Base-by-base conservation (phyloP, 805 yeast genomes). In the Brettanomyces nanus region DNA sequence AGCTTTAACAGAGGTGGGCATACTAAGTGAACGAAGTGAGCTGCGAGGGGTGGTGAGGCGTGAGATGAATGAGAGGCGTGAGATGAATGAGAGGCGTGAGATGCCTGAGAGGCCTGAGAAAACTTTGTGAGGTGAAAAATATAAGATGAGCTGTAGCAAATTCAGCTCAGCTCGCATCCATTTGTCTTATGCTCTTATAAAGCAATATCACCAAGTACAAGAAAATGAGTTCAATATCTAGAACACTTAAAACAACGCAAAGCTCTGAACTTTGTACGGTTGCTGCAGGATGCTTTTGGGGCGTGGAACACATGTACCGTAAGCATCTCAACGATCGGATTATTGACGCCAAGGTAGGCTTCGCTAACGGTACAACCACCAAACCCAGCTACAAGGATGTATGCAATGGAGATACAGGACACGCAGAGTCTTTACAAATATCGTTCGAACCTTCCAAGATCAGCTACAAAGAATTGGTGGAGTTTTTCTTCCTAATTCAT, bases 401-500 rank as follows among this genome's bases (percentile, higher is more conserved):
- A 3, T 84, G 95, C 58, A 58, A 73, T 4, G 90, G 89, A 21
- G 65, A 67, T n/a, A 86, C 97, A 1, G 71, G 75, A 31, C 76
- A 57, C 53, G 95, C 95, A 4, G 98, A 90, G 58, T 79, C 84
- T 5, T 62, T 90, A 17, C 96, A 90, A 58, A 66, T 90, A 10
- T 68, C 90, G 1, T 92, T 74, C 52, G 89, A 87, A 51, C 95
- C 96, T 19, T 45, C 68, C 3, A 46, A 58, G n/a, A 68, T 85
- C 2, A 43, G 73, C 3, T 68, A 77, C 50, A 71, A 62, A 39
- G 84, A 81, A 21, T 61, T 90, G 32, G 61, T 85, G 31, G 89
- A 80, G 39, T 85, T 89, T 48, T 92, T 90, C 66, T 89, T 86
- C 66, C 69, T 81, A 51, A 85, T 86, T 58, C 98, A 90, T 58